These are phyloP conservation scores for Cryoendolithus antarcticus DNA, from an alignment of 2,329 filamentous ascomycete species.

Conservation along the genomic window DNA sequence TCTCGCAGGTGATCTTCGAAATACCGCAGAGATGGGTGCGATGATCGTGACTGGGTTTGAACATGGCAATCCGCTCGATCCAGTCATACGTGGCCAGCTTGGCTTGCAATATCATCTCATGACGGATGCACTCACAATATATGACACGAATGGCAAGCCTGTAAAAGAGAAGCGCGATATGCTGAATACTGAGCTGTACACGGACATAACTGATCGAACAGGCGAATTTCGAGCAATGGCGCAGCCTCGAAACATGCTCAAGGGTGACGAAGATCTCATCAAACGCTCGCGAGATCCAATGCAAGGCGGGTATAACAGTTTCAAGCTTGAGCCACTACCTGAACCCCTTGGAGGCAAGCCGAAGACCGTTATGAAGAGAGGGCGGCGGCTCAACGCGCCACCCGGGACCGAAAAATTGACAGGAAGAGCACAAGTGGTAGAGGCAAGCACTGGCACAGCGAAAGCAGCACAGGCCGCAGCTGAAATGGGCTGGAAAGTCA, in stretches of 20 bases:
- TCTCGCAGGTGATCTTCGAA: slow-evolving; percentile 43
- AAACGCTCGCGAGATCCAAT: slow-evolving; percentile 68
- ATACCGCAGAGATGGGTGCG: slow-evolving; percentile 90
- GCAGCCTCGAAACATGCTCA: slow-evolving; percentile 55
- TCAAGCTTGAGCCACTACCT: slow-evolving; percentile 21
- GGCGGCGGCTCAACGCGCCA: slow-evolving; percentile 34
- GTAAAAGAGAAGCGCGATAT: slow-evolving; percentile 70
- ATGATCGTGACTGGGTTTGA: slow-evolving; percentile 98
- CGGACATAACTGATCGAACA: slow-evolving; percentile 84
- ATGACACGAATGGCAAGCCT: slow-evolving; percentile 66
- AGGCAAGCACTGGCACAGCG: slow-evolving; percentile 54
- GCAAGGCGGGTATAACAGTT: slow-evolving; percentile 17
- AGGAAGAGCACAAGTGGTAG: slow-evolving; percentile 59
- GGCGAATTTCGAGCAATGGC: slow-evolving; percentile 80
- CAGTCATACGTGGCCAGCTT: slow-evolving; percentile 81
- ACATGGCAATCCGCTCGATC: slow-evolving; percentile 83
- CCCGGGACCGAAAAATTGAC: slow-evolving; percentile 48
- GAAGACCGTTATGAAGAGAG: slow-evolving; percentile 19
- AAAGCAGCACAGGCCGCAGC: slow-evolving; percentile 67
- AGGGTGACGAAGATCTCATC: slow-evolving; percentile 72
- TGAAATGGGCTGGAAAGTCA: slow-evolving; percentile 71
- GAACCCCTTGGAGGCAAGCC: slow-evolving; percentile 16
- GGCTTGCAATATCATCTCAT: slow-evolving; percentile 76
- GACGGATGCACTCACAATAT: slow-evolving; percentile 70
- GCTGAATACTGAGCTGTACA: slow-evolving; percentile 82